Evolutionary conservation across 225 moss, liverwort and hornwort genomes (phyloP).

Genomic region (Lunularia cruciata): DNA sequence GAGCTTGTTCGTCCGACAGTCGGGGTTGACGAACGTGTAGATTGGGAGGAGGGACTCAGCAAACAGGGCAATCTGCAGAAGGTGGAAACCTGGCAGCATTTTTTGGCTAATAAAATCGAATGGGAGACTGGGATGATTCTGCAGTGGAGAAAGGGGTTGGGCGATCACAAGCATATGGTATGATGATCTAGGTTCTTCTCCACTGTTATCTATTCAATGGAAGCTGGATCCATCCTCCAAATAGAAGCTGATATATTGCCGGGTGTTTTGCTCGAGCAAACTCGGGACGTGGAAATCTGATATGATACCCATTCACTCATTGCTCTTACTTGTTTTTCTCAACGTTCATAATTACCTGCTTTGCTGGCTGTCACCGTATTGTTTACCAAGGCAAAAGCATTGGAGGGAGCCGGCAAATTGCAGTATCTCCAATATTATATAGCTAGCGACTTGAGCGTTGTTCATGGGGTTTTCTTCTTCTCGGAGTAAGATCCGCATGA

Average conservation of each 20-base stretch:
- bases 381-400: conserved; percentile 20
- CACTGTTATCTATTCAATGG: no score
- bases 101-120: conserved; percentile 20
- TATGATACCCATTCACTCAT: no score
- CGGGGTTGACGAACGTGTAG: not conserved
- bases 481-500: conserved; percentile 17
- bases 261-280: no score
- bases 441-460: conserved; percentile 14
- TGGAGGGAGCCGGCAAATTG: conserved; percentile 14
- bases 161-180: conserved; percentile 32
- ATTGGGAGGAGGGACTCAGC: conserved; percentile 23
- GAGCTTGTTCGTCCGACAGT: no score
- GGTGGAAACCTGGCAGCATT: conserved; percentile 31
- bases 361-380: no score
- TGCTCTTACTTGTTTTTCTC: no score
- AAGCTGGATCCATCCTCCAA: no score
- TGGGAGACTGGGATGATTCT: conserved; percentile 22
- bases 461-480: conserved; percentile 28
- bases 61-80: conserved; percentile 15
- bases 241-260: no score
- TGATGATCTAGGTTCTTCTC: no score
- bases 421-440: conserved; percentile 27
- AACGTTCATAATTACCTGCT: no score
- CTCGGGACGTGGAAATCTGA: not conserved
- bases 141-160: conserved; percentile 16